phyloP scores from a whole-genome alignment of 2,329 filamentous ascomycete genomes.

The Aspergillus pseudoterreus region DNA sequence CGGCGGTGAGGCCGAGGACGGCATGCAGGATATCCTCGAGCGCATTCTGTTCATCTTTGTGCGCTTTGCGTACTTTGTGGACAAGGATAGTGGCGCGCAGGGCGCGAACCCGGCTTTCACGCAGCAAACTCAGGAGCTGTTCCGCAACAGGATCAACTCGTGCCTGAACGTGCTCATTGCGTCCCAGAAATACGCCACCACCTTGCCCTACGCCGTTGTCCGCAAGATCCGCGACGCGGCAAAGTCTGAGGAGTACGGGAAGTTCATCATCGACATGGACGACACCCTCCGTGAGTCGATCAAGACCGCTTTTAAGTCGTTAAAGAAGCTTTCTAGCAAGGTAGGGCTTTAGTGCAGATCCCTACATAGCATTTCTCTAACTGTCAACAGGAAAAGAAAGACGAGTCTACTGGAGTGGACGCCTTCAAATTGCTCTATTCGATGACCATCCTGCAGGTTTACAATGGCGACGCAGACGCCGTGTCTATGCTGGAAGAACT shows the following conservation, averaged over 20 bases:
- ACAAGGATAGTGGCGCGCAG: slow-evolving; percentile 34
- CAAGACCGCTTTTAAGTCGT: slow-evolving; percentile 39
- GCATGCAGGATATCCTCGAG: slow-evolving; percentile 41
- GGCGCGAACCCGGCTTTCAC: slow-evolving; percentile 45
- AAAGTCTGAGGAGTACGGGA: slow-evolving; percentile 33
- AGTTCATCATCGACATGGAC: slow-evolving; percentile 49
- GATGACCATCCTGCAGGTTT: slow-evolving; percentile 80
- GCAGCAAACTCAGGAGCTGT: slow-evolving; percentile 47
- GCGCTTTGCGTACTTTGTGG: slow-evolving; percentile 49
- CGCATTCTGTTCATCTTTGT: slow-evolving; percentile 45
- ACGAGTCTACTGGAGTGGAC: slow-evolving; percentile 42
- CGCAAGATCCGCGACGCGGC: slow-evolving; percentile 37
- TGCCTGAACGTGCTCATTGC: slow-evolving; percentile 51
- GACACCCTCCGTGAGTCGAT: slow-evolving; percentile 41
- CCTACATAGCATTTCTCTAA: slow-evolving; percentile 11
- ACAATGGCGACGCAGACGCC: slow-evolving; percentile 84
- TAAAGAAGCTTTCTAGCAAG: slow-evolving; percentile 37
- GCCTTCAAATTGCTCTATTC: slow-evolving; percentile 79
- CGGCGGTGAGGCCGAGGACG: slow-evolving; percentile 26
- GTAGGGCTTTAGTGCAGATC: slow-evolving; percentile 13
- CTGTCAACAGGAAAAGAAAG: slow-evolving; percentile 47
- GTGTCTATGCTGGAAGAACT: slow-evolving; percentile 78
- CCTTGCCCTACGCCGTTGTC: slow-evolving; percentile 39
- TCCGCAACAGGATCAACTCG: slow-evolving; percentile 54
- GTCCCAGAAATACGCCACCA: slow-evolving; percentile 34